Evolutionary conservation across 257 asterid species (phyloP), one percentile per base, ranked within the genome.

Genomic region (Nicotiana paniculata): DNA sequence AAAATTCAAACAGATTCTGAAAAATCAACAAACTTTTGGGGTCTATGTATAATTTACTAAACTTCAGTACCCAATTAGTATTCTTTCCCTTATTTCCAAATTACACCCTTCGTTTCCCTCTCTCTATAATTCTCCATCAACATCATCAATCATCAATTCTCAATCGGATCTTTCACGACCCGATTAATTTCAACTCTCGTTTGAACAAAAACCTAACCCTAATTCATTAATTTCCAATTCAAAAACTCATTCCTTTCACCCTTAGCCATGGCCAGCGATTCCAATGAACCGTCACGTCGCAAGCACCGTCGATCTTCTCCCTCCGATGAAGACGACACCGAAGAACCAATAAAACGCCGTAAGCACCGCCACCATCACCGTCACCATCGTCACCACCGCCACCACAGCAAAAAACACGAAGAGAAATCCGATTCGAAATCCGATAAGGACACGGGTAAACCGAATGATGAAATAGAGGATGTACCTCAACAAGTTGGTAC

Each of bases 351-450:
- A 10, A 96, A 93, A 70, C 97, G 99, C 85, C 97, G 92, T 79
- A 96, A 96, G 81, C 98, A 91, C 86, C 97, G 93, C 18, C 98
- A 91, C 84, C 94, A 87, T 35, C 89, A 85, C 30, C 93, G 88
- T 21, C 97, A 88, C 70, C 95, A 88, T 54, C 97, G 84, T 81
- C 89, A 81, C 64, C 90, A 90, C 55, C 90, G 91, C 48, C 95
- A 87, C 83, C 88, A 88, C 82, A 90, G 93, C 90, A 87, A 87
- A 79, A 90, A 87, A 46, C 88, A 88, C 51, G 85, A 70, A 35
- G 90, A 87, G n/a, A 86, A 85, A 72, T 48, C 79, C 35, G 85
- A 55, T 43, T 46, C 81, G 54, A 82, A 28, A 79, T 21, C 67
- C 55, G 83, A 81, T 2, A 81, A 63, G 18, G 37, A 48, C 3